A percentile compares a stretch with the other conserved stretches of the same genome.
Evolutionary conservation across 2,329 filamentous ascomycete genomes (phyloP).

Genomic region (Hypoxylon sp.): DNA sequence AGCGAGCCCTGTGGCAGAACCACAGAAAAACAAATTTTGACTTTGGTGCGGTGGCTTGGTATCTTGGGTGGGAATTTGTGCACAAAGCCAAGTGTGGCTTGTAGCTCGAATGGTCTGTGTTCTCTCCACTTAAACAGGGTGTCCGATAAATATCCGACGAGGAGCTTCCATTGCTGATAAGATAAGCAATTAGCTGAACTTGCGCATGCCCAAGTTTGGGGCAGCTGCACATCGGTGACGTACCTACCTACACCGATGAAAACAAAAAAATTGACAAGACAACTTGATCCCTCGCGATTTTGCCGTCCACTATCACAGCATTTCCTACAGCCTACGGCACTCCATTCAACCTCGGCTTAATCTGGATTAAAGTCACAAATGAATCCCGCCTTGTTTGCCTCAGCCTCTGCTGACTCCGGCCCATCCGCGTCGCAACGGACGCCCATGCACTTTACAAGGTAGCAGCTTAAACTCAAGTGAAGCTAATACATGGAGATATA

Average conservation of each 20-base stretch:
- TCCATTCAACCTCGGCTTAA: neutral
- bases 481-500: neutral
- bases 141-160: conserved; percentile 10
- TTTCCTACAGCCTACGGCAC: neutral
- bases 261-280: too few species aligned
- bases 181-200: neutral
- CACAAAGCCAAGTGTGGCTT: conserved; percentile 32
- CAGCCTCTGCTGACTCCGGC: conserved; percentile 1
- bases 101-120: neutral
- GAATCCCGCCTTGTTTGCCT: neutral
- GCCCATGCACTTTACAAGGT: neutral
- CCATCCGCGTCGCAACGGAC: conserved; percentile 1
- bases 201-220: too few species aligned
- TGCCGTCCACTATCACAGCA: neutral
- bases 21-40: conserved; percentile 45
- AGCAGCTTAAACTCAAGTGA: neutral
- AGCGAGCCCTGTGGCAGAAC: conserved; percentile 47
- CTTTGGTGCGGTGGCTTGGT: conserved; percentile 39
- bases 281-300: neutral
- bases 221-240: neutral
- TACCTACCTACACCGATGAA: neutral
- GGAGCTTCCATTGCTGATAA: too few species aligned
- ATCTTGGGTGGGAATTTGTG: neutral
- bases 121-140: neutral
- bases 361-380: neutral